These are phyloP conservation scores for Penicillium olsonii DNA, from an alignment of 2,329 filamentous ascomycete species.

Conservation along the genomic window DNA sequence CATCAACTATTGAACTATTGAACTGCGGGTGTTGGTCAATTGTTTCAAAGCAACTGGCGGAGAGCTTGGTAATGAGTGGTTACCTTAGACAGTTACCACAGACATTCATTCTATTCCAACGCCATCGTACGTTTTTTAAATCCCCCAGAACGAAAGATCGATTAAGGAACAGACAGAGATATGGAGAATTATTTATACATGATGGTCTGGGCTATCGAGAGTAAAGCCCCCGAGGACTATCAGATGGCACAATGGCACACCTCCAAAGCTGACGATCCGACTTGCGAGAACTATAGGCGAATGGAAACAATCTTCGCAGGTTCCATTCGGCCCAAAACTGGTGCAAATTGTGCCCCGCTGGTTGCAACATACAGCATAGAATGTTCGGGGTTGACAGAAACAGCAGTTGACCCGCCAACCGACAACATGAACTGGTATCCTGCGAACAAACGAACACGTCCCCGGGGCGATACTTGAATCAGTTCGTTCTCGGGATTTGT, in stretches of 20 bases:
- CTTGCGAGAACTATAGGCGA: not conserved
- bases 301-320: constrained; percentile 11
- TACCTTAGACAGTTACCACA: not conserved
- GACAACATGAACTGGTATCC: not conserved
- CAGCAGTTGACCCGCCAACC: constrained; percentile 5
- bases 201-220: not conserved
- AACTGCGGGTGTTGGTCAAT: not conserved
- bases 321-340: constrained; percentile 5
- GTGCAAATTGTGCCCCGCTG: constrained; percentile 6
- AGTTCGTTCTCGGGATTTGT: constrained; percentile 8
- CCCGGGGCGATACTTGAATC: constrained; percentile 1
- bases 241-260: too few species aligned
- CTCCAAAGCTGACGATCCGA: not conserved
- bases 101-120: too few species aligned
- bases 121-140: too few species aligned
- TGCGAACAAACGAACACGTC: not conserved
- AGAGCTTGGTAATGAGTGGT: not conserved
- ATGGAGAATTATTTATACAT: not conserved
- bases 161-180: not conserved
- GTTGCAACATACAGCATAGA: constrained; percentile 7
- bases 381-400: not conserved
- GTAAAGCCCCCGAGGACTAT: too few species aligned
- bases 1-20: not conserved
- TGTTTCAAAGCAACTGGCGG: not conserved
- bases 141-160: too few species aligned